Percentiles rank a stretch among this genome's conserved stretches.
phyloP scores from a whole-genome alignment of 495 filamentous ascomycete genomes.

The Pseudomonodictys pantanalensis region DNA sequence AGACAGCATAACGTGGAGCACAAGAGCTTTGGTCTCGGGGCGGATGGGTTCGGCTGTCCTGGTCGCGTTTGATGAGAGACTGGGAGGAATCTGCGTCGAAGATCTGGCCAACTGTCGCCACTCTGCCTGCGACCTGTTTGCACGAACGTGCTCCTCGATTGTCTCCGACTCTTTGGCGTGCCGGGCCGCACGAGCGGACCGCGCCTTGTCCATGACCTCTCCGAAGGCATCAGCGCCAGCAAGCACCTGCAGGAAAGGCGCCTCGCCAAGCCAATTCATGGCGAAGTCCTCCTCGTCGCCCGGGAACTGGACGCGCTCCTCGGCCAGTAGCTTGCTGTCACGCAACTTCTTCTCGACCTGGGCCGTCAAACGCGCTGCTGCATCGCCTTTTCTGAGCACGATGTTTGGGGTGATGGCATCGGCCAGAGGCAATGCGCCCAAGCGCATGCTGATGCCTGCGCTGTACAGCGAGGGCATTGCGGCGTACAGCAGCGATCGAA shows the following conservation, averaged over 20 bases:
- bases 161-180: background rate
- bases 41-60: background rate
- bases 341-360: conserved; percentile 4
- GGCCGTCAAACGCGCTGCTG: background rate
- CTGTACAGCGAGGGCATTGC: conserved; percentile 20
- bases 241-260: conserved; percentile 29
- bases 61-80: background rate
- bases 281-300: conserved; percentile 6
- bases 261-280: conserved; percentile 20
- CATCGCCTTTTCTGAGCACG: background rate
- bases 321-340: conserved; percentile 7
- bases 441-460: conserved; percentile 13
- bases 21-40: conserved; percentile 16
- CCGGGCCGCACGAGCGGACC: background rate
- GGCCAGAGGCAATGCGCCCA: conserved; percentile 12
- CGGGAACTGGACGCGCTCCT: conserved; percentile 17
- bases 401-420: conserved; percentile 12
- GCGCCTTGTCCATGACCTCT: background rate
- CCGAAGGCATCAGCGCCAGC: conserved; percentile 32
- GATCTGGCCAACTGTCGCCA: background rate
- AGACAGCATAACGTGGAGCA: conserved; percentile 35
- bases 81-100: background rate
- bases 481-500: too few species aligned
- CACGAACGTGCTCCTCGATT: background rate
- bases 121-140: background rate